phyloP scores from a whole-genome alignment of 2,329 filamentous ascomycete species.

The Fusarium neocosmosporiellum region DNA sequence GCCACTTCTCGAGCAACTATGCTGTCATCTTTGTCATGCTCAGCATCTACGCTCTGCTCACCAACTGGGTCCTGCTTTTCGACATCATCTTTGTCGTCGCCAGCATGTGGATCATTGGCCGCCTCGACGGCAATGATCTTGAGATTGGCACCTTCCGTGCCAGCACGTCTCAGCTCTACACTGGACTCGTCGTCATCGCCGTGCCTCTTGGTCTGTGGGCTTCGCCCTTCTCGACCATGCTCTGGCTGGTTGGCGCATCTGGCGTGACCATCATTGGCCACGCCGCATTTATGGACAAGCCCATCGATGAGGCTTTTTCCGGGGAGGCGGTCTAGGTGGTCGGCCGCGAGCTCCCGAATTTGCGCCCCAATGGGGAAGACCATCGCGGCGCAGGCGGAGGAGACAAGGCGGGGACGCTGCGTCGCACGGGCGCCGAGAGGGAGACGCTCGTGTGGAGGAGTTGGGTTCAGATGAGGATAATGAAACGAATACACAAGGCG shows the following conservation, averaged over 20 bases:
- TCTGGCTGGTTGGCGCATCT: conserved; percentile 96
- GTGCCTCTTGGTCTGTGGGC: conserved; percentile 88
- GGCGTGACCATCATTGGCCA: conserved; percentile 95
- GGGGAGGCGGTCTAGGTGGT: conserved; percentile 99
- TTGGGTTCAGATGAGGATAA: conserved; percentile 70
- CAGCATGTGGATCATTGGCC: conserved; percentile 92
- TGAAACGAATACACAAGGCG: conserved; percentile 65
- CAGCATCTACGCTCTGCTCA: conserved; percentile 93
- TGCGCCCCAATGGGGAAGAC: conserved; percentile 99
- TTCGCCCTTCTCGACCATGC: conserved; percentile 83
- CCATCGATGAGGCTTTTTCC: conserved; percentile 99
- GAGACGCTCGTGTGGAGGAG: conserved; percentile 69
- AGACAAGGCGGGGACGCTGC: conserved; percentile 63
- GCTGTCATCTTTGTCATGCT: conserved; percentile 93
- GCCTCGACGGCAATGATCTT: conserved; percentile 88
- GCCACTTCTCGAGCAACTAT: conserved; percentile 99
- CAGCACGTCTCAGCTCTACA: conserved; percentile 94
- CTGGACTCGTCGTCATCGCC: conserved; percentile 82
- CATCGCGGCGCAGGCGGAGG: conserved; percentile 87
- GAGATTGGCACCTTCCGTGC: conserved; percentile 85
- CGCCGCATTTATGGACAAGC: conserved; percentile 96
- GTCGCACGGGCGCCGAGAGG: conserved; percentile 51
- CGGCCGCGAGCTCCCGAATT: conserved; percentile 98
- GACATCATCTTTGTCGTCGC: conserved; percentile 89
- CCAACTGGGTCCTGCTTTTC: conserved; percentile 87